phyloP scores from a whole-genome alignment of 169 alveolate species.

The Cryptosporidium canis region DNA sequence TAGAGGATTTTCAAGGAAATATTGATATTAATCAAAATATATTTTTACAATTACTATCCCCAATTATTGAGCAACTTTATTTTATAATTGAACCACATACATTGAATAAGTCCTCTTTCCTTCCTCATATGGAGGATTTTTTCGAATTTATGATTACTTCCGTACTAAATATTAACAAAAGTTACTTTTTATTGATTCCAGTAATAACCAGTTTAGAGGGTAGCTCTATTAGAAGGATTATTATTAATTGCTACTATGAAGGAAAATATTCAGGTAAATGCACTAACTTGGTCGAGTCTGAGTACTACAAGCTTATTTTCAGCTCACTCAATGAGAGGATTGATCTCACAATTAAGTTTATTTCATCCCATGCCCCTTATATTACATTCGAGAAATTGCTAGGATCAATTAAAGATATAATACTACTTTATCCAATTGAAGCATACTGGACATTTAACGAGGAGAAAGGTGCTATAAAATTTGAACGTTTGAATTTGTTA shows the following conservation, averaged over 20 bases:
- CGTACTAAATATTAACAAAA: neutral
- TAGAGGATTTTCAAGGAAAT: conserved; percentile 5
- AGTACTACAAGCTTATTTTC: neutral
- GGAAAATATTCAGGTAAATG: neutral
- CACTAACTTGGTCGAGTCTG: neutral
- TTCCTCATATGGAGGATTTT: neutral
- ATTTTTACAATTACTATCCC: conserved; percentile 38
- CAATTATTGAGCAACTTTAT: conserved; percentile 40
- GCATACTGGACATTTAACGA: conserved; percentile 9
- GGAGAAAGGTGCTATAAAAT: neutral
- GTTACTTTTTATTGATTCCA: conserved; percentile 24
- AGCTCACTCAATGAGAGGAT: neutral
- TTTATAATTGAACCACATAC: neutral
- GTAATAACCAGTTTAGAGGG: neutral
- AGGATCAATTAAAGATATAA: conserved; percentile 50
- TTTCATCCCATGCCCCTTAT: conserved; percentile 56
- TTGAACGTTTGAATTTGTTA: neutral
- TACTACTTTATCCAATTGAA: conserved; percentile 12
- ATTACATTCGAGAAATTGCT: conserved; percentile 49
- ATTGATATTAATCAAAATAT: conserved; percentile 16
- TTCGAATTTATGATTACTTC: neutral
- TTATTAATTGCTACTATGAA: neutral
- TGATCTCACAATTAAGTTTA: conserved; percentile 17
- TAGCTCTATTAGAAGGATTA: neutral
- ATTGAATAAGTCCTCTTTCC: neutral